A percentile compares a stretch with the other conserved stretches of the same genome.
Conservation (phyloP, 306 rosid genomes). For the Lupinus albus region DNA sequence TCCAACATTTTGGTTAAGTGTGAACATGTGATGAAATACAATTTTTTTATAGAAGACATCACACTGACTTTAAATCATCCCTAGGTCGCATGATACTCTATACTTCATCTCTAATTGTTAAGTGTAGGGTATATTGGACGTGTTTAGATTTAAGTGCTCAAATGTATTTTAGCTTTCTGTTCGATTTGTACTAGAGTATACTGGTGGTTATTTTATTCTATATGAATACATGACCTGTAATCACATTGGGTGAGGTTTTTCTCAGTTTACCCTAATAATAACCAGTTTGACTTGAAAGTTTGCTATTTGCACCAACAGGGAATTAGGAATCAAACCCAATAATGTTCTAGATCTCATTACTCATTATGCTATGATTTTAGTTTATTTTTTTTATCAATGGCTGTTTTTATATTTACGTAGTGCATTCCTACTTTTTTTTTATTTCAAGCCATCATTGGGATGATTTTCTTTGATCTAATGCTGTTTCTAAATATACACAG, state of each 20-base stretch:
- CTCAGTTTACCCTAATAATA: background rate
- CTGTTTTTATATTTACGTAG: background rate
- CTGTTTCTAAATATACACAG: background rate
- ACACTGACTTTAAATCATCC: background rate
- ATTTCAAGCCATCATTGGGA: background rate
- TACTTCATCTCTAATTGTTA: background rate
- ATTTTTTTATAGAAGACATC: background rate
- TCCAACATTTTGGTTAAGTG: background rate
- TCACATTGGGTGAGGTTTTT: background rate
- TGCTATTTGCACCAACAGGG: background rate
- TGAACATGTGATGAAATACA: slow-evolving; percentile 22
- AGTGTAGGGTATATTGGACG: background rate
- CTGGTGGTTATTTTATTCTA: background rate
- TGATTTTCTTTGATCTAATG: slow-evolving; percentile 13
- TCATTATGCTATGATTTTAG: background rate
- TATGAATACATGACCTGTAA: background rate
- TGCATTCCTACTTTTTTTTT: background rate
- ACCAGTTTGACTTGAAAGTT: background rate
- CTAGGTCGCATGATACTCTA: background rate
- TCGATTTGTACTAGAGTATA: too few relatives aligned
- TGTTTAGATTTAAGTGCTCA: background rate
- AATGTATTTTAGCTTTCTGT: too few relatives aligned
- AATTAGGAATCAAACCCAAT: slow-evolving; percentile 5
- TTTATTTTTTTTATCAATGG: background rate
- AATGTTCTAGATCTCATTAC: slow-evolving; percentile 3